A percentile compares a stretch with the other conserved stretches of the same genome.
These are phyloP conservation scores for Blumeria graminis DNA, from an alignment of 2,329 filamentous ascomycete genomes.

Conservation along the genomic window DNA sequence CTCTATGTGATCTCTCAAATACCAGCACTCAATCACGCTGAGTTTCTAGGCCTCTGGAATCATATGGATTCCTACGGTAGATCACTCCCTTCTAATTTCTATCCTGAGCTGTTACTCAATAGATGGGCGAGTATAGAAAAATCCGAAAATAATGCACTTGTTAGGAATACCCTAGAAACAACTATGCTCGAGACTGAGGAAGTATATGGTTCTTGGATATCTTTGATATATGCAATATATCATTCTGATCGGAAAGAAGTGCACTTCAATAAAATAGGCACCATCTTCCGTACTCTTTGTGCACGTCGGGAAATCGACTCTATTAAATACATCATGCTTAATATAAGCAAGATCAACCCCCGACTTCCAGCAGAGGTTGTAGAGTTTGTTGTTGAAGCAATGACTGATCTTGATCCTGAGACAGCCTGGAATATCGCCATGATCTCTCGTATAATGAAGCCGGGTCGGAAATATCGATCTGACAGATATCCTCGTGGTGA, in stretches of 20 bases:
- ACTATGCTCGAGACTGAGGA: not conserved
- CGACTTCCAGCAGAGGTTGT: not conserved
- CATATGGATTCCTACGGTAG: not conserved
- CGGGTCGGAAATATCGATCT: not conserved
- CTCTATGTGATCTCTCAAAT: not conserved
- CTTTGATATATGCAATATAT: not conserved
- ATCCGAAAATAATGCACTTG: not conserved
- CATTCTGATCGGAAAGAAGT: not conserved
- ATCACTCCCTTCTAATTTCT: not conserved
- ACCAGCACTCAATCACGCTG: not conserved
- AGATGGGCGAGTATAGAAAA: not conserved
- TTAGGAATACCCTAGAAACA: not conserved
- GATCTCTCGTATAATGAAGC: not conserved
- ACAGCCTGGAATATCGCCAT: constrained; percentile 1
- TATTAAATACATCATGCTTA: not conserved
- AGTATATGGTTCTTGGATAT: not conserved
- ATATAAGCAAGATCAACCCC: not conserved
- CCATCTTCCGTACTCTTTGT: not conserved
- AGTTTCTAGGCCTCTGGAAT: constrained; percentile 1
- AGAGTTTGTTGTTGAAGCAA: not conserved
- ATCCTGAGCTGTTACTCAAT: constrained; percentile 1
- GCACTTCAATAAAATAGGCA: not conserved
- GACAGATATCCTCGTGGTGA: not conserved
- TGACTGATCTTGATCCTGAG: not conserved
- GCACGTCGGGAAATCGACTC: not conserved